Evolutionary conservation across 2,329 filamentous ascomycete genomes (phyloP), one percentile per base, ranked within the genome.

Genomic region (Davidsoniella neocaledoniae): DNA sequence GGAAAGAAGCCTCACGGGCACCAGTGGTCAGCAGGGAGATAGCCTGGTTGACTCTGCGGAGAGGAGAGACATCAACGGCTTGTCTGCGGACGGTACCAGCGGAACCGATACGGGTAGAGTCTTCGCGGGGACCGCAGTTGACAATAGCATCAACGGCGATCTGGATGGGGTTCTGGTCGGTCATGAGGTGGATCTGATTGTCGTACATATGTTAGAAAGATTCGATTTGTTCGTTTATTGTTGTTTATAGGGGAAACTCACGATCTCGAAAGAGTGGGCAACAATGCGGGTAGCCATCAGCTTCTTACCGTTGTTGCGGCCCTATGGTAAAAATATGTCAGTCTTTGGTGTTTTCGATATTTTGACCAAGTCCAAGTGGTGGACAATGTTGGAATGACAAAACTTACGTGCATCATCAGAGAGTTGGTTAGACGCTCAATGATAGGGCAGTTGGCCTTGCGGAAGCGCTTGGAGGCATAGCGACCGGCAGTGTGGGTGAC

Each of bases 241-340:
- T n/a, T 33, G 14, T 40, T 53, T 19, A 14, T 37, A 3, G 29
- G 40, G 5, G 17, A 46, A 58, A 83, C 86, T 71, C 83, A 95
- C 90, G 70, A 98, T 98, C 79, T 98, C 93, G 74, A 98, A 98
- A 64, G 90, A 73, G 79, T 98, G 91, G 62, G 88, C 88, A 64
- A 98, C 88, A 63, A 98, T 98, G 74, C 91, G 87, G 71, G 96
- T 90, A 68, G 91, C 93, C 88, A 94, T 95, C 68, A 96, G 82
- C 86, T 98, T 98, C 85, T 98, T 98, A 74, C 91, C 91, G 85
- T 95, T 98, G 86, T 98, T 98, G 75, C 91, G 91, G 73, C 91
- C 91, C 83, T 98, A 94, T 88, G 95, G 96, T 98, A 69, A 98
- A 55, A 90, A 96, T 26, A 38, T 12, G 52, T 53, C 25, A 53